phyloP scores from a whole-genome alignment of 345 rosid genomes.

The Salix viminalis region DNA sequence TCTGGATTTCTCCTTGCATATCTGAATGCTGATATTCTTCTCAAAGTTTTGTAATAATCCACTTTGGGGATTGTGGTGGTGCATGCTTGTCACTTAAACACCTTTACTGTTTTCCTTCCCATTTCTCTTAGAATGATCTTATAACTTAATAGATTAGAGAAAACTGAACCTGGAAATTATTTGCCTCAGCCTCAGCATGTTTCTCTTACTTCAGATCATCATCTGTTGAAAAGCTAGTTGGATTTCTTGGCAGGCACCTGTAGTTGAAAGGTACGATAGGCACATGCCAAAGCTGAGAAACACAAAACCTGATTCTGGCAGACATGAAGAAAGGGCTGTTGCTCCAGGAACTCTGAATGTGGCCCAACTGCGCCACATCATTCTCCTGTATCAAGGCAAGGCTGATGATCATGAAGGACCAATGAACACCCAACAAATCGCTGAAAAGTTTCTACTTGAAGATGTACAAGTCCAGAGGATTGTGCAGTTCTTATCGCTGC shows the following conservation, averaged over 20 bases:
- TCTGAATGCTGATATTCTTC: too few relatives aligned
- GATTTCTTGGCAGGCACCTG: slow-evolving; percentile 46
- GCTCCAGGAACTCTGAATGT: slow-evolving; percentile 70
- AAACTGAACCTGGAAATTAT: not conserved
- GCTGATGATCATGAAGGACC: slow-evolving; percentile 62
- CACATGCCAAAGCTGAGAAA: slow-evolving; percentile 84
- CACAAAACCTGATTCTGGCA: slow-evolving; percentile 51
- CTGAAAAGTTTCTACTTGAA: slow-evolving; percentile 58
- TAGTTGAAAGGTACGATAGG: slow-evolving; percentile 59
- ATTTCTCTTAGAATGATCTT: too few relatives aligned
- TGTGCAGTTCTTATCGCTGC: slow-evolving; percentile 58
- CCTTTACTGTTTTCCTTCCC: too few relatives aligned
- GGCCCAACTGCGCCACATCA: slow-evolving; percentile 68
- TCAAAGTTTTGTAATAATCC: too few relatives aligned
- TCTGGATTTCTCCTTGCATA: too few relatives aligned
- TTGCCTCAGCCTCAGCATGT: not conserved
- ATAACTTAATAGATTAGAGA: too few relatives aligned
- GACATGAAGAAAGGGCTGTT: slow-evolving; percentile 54
- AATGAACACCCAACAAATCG: slow-evolving; percentile 60
- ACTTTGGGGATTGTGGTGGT: too few relatives aligned
- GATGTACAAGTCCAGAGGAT: slow-evolving; percentile 55
- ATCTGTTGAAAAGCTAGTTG: not conserved
- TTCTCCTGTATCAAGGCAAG: slow-evolving; percentile 76
- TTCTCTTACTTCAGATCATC: not conserved
- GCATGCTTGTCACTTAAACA: too few relatives aligned